A percentile compares a stretch with the other conserved stretches of the same genome.
Conservation (phyloP, 2,329 filamentous ascomycete species). For the Aspergillus chevalieri region DNA sequence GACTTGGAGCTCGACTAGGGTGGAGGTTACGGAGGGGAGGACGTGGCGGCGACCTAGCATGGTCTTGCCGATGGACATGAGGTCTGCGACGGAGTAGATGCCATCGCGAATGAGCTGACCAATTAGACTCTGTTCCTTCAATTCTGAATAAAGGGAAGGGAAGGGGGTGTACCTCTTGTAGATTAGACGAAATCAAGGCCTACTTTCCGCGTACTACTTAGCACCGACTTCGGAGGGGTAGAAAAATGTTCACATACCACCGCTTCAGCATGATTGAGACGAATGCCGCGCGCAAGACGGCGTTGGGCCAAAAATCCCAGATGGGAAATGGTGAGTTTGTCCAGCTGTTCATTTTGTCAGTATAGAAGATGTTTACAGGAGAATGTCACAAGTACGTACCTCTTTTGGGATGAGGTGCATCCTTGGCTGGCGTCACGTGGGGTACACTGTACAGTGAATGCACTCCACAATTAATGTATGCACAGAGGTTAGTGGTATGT, state of each 20-base stretch:
- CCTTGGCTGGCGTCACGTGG: constrained; percentile 8
- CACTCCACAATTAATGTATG: too few relatives aligned
- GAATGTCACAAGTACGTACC: constrained; percentile 22
- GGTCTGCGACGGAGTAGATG: constrained; percentile 80
- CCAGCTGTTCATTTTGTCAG: constrained; percentile 55
- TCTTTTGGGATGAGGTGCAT: constrained; percentile 46
- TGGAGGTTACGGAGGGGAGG: constrained; percentile 70
- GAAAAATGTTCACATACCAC: constrained; percentile 47
- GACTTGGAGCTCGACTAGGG: constrained; percentile 79
- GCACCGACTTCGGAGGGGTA: neutral
- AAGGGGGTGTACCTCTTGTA: constrained; percentile 63
- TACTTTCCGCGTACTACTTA: constrained; percentile 13
- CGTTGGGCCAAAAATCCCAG: constrained; percentile 81
- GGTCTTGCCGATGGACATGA: constrained; percentile 84
- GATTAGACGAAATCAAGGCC: constrained; percentile 66
- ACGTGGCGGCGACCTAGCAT: constrained; percentile 94
- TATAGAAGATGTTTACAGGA: neutral
- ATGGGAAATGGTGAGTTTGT: constrained; percentile 92
- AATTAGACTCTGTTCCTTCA: too few relatives aligned
- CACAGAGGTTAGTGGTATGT: neutral
- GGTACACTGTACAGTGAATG: neutral
- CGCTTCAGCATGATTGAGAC: constrained; percentile 85
- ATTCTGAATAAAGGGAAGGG: too few relatives aligned
- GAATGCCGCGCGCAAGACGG: constrained; percentile 78
- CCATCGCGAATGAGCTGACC: constrained; percentile 85